These are phyloP conservation scores for Epichloe bromicola DNA, from an alignment of 2,329 filamentous ascomycete genomes.

Conservation along the genomic window DNA sequence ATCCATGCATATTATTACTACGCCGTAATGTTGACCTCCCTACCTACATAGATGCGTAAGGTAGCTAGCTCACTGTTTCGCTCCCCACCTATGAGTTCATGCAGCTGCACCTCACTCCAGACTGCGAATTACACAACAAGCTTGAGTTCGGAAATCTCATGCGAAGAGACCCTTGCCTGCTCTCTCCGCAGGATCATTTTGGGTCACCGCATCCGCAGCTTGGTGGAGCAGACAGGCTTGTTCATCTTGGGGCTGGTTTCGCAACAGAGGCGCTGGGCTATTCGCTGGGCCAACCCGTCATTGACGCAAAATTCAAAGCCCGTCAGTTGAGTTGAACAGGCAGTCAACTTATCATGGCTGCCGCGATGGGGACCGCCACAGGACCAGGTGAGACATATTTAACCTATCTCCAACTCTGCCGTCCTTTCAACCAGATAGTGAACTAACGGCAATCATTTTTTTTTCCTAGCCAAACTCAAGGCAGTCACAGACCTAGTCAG, in stretches of 20 bases:
- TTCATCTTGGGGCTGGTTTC: neutral
- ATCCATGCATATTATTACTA: neutral
- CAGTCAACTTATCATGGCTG: constrained; percentile 12
- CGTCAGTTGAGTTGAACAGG: neutral
- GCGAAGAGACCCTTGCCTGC: neutral
- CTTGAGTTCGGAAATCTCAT: neutral
- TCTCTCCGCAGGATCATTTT: neutral
- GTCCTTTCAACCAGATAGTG: neutral
- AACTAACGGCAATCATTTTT: constrained; percentile 7
- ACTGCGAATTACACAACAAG: too few species aligned
- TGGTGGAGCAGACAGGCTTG: neutral
- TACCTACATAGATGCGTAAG: too few species aligned
- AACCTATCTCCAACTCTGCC: constrained; percentile 4
- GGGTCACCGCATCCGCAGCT: neutral
- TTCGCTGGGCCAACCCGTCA: neutral
- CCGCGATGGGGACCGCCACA: constrained; percentile 19
- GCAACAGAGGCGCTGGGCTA: neutral
- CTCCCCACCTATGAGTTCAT: too few species aligned
- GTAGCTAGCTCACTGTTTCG: too few species aligned
- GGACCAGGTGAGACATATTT: constrained; percentile 27
- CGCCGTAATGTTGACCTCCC: too few species aligned
- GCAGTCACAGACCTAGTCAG: constrained; percentile 54
- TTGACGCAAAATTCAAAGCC: neutral
- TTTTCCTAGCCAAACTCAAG: constrained; percentile 46
- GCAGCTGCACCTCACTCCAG: too few species aligned